Conservation (phyloP, 345 rosid species). For the Kernera saxatilis region DNA sequence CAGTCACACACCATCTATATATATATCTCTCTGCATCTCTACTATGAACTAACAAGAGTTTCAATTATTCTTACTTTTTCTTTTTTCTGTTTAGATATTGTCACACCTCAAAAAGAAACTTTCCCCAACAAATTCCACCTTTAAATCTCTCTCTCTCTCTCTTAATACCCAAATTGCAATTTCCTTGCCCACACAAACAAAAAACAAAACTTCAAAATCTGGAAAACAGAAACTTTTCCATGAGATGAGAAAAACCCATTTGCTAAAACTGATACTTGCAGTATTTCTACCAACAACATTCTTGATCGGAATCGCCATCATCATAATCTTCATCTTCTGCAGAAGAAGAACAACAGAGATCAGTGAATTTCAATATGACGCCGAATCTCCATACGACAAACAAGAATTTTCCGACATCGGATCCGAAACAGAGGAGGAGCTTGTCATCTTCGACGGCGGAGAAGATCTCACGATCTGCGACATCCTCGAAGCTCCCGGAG, state of each 20-base stretch:
- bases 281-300: slow-evolving; percentile 37
- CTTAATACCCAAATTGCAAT: slow-evolving; percentile 1
- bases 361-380: slow-evolving; percentile 17
- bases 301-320: slow-evolving; percentile 33
- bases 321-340: slow-evolving; percentile 24
- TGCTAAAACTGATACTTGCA: slow-evolving; percentile 50
- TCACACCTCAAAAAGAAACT: not conserved
- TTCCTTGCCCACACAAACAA: not conserved
- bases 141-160: not conserved
- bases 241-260: slow-evolving; percentile 49
- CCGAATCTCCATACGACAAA: slow-evolving; percentile 29
- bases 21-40: not conserved
- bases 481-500: slow-evolving; percentile 94
- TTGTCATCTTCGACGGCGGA: slow-evolving; percentile 56
- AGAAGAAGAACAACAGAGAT: slow-evolving; percentile 4
- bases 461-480: slow-evolving; percentile 66
- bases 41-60: slow-evolving; percentile 11
- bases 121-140: not conserved
- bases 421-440: slow-evolving; percentile 47
- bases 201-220: not conserved
- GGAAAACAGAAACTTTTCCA: not conserved
- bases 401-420: not conserved
- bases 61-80: not conserved
- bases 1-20: not conserved
- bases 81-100: not conserved